A percentile compares a stretch with the other conserved stretches of the same genome.
Evolutionary conservation across 2,329 filamentous ascomycete species (phyloP).

Genomic region (Neonectria punicea): DNA sequence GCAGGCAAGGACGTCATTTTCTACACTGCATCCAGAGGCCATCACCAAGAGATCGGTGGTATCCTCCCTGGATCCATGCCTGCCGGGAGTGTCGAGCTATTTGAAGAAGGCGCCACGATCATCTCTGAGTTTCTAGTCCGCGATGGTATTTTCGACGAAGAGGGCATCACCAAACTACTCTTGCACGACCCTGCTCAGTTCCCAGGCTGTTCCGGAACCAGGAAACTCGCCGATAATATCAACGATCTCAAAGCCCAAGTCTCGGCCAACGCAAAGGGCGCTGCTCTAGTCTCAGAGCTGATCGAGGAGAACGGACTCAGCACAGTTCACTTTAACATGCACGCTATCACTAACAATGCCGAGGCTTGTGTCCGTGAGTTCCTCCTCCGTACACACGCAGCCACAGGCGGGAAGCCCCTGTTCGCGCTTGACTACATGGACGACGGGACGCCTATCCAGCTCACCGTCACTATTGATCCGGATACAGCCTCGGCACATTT

Average conservation of each 20-base stretch:
- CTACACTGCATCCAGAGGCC: constrained; percentile 44
- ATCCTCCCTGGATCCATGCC: constrained; percentile 88
- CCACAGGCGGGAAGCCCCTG: constrained; percentile 27
- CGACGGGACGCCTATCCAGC: constrained; percentile 80
- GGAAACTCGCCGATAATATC: constrained; percentile 83
- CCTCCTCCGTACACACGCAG: constrained; percentile 27
- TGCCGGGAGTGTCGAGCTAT: constrained; percentile 70
- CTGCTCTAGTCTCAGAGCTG: constrained; percentile 76
- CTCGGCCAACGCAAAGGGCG: constrained; percentile 87
- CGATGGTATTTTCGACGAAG: constrained; percentile 81
- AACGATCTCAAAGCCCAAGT: constrained; percentile 90
- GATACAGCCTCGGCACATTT: constrained; percentile 79
- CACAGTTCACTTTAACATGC: constrained; percentile 72
- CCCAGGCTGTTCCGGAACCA: constrained; percentile 80
- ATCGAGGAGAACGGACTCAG: constrained; percentile 79
- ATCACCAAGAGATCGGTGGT: constrained; percentile 69
- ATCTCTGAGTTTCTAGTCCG: constrained; percentile 77
- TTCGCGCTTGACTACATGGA: constrained; percentile 74
- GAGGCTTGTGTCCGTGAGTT: constrained; percentile 40
- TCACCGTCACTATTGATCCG: constrained; percentile 77
- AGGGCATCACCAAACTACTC: constrained; percentile 76
- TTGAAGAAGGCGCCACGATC: constrained; percentile 72
- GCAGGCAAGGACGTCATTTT: constrained; percentile 44
- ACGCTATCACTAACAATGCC: constrained; percentile 54
- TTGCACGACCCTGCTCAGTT: constrained; percentile 79